Evolutionary conservation across 2,329 filamentous ascomycete genomes (phyloP), one percentile per base, ranked within the genome.

Genomic region (Cytospora piceicola): DNA sequence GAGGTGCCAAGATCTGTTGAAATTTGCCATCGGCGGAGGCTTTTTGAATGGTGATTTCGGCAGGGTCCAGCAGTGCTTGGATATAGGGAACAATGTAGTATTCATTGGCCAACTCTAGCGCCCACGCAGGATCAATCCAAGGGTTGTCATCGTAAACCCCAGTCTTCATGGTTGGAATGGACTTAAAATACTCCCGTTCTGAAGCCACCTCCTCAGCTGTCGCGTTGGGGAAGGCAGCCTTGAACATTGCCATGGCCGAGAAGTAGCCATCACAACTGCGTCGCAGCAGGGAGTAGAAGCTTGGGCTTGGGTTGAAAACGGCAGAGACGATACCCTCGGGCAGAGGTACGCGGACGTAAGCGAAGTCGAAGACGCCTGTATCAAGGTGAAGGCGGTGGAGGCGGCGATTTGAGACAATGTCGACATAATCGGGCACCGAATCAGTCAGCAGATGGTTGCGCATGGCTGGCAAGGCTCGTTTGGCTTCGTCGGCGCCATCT

Each of bases 241-340:
- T 49, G 8, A 49, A 49, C 46, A 49, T 49, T 24, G 46, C n/a
- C 22, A 24, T 22, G 46, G 46, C 46, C 8, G 46, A 49, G 7
- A 49, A 11, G 46, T 22, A 49, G 46, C 46, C 46, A 49, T 49
- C 46, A n/a, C 46, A 24, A n/a, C 46, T 49, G n/a, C 46, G 46
- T 24, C 46, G n/a, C 12, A 49, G 20, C 46, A 49, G 7, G 3
- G 11, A 24, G 11, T 24, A 49, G 9, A n/a, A 49, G 4, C n/a
- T 24, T 14, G 11, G 46, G 22, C 22, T 49, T 14, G n/a, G n/a
- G 3, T 22, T 49, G 46, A 12, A 49, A 11, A 49, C n/a, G n/a
- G n/a, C 46, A 49, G 46, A 49, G 22, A 49, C 12, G 7, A 56
- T 29, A 8, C 24, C 29, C n/a, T 55, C 8, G 27, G 52, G 14